Conservation (phyloP, 106 monocot species). For the Amphibolis antarctica region DNA sequence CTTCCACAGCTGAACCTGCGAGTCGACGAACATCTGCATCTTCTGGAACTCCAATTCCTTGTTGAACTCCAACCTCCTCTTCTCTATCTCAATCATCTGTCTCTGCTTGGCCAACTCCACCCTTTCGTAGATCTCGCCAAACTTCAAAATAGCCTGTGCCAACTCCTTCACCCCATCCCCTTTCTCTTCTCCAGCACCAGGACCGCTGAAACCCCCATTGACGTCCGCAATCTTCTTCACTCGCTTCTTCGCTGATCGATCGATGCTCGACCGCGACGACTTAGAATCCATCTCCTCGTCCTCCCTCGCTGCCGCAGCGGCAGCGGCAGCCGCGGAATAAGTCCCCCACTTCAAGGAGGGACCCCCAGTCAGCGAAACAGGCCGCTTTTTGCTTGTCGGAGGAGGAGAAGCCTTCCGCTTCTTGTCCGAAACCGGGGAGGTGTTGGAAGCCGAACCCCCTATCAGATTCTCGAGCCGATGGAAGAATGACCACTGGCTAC, state of each 20-base stretch:
- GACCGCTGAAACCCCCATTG: background rate
- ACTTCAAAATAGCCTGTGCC: constrained; percentile 43
- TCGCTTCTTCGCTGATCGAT: constrained; percentile 12
- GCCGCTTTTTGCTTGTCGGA: background rate
- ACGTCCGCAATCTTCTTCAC: constrained; percentile 8
- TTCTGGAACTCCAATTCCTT: constrained; percentile 73
- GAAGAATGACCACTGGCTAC: background rate
- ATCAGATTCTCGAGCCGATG: background rate
- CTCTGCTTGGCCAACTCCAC: constrained; percentile 60
- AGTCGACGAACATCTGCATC: constrained; percentile 75
- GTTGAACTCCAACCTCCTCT: constrained; percentile 76
- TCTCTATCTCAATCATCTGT: constrained; percentile 82
- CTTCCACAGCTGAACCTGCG: constrained; percentile 54
- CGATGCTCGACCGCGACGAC: constrained; percentile 28
- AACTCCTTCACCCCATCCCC: constrained; percentile 49
- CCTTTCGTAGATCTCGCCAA: constrained; percentile 74
- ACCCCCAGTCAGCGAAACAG: background rate
- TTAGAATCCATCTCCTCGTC: constrained; percentile 13
- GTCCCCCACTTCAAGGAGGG: constrained; percentile 2
- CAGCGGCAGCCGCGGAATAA: constrained; percentile 3
- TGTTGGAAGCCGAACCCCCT: background rate
- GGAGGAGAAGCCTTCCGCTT: background rate
- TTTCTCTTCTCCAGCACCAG: constrained; percentile 4
- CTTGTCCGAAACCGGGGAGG: background rate
- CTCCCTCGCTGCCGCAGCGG: background rate